These are phyloP conservation scores for Tolypocladium tundrense DNA, from an alignment of 2,329 filamentous ascomycete species.

Conservation along the genomic window DNA sequence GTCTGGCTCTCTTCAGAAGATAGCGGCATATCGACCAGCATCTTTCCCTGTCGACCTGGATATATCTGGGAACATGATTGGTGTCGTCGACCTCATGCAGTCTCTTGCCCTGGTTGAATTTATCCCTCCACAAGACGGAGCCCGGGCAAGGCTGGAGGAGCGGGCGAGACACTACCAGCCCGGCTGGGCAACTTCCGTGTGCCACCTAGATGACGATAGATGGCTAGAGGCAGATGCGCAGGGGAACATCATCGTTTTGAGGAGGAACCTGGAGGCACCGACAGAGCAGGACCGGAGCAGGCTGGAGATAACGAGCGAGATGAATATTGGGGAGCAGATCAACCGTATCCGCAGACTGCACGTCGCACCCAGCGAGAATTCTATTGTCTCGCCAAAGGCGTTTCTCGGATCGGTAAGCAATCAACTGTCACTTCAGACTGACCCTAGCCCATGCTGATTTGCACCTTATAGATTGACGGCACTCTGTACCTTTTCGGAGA, in stretches of 20 bases:
- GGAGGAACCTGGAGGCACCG: constrained; percentile 60
- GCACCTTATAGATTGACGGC: constrained; percentile 60
- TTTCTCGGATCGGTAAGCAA: constrained; percentile 75
- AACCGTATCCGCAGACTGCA: constrained; percentile 74
- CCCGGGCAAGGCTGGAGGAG: constrained; percentile 58
- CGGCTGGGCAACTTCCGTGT: constrained; percentile 71
- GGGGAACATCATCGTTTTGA: constrained; percentile 77
- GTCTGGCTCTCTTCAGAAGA: constrained; percentile 52
- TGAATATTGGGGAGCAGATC: constrained; percentile 85
- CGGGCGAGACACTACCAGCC: constrained; percentile 72
- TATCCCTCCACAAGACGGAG: constrained; percentile 42
- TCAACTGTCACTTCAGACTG: no score
- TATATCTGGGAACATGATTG: constrained; percentile 64
- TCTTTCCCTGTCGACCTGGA: constrained; percentile 77
- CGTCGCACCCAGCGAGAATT: constrained; percentile 52
- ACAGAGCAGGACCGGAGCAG: constrained; percentile 62
- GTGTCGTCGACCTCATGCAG: constrained; percentile 89
- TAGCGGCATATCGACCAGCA: constrained; percentile 68
- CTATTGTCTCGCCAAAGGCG: constrained; percentile 67
- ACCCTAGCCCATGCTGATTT: constrained; percentile 6
- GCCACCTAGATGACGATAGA: constrained; percentile 58
- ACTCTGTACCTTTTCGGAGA: constrained; percentile 82
- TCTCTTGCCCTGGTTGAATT: constrained; percentile 73
- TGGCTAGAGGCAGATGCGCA: constrained; percentile 81
- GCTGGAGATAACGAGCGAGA: constrained; percentile 67